Base-by-base conservation (phyloP, 2,329 filamentous ascomycete species). In the Aspergillus awamori region DNA sequence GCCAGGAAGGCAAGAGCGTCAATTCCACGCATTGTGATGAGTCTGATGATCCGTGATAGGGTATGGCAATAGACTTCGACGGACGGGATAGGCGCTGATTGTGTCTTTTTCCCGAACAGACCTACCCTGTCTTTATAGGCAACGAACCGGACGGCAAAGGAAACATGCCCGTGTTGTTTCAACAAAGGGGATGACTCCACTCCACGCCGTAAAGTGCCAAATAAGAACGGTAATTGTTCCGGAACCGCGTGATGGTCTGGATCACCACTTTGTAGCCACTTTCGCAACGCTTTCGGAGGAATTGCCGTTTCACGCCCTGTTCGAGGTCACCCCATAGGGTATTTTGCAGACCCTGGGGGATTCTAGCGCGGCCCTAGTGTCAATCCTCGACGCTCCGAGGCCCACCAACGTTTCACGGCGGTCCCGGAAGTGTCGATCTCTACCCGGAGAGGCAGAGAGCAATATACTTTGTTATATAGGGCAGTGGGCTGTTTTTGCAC, bases 381-480 rank as follows among this genome's bases (percentile, higher is more conserved):
- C 41, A 56, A 45, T 56, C 53, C 53, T 26, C 41, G 17, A 56
- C 53, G 6, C 28, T 47, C 22, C 4, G 24, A n/a, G 24, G 39
- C 43, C 53, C 53, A 56, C 28, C 39, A 20, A 7, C 24, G 53
- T 56, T 56, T 56, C 53, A 47, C 24, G 15, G 13, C 24, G 38
- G 53, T 39, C n/a, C 26, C 53, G 20, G 26, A 43, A 7, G 2
- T 33, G 53, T 43, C 15, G 39, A 56, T 56, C 53, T 17, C 7
- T 56, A 8, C 39, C 24, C 10, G 7, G 41, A 43, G 26, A 3
- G 6, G 84, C 83, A 2, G 84, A 86, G 26, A 13, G 7, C 11
- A 30, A 17, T 15, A 17, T 30, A 17, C 33, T n/a, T 4, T 15
- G 28, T 8, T 30, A 15, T 10, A 28, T 30, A 51, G n/a, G n/a